These are phyloP conservation scores for Vigna unguiculata DNA, from an alignment of 306 rosid species.

Conservation along the genomic window DNA sequence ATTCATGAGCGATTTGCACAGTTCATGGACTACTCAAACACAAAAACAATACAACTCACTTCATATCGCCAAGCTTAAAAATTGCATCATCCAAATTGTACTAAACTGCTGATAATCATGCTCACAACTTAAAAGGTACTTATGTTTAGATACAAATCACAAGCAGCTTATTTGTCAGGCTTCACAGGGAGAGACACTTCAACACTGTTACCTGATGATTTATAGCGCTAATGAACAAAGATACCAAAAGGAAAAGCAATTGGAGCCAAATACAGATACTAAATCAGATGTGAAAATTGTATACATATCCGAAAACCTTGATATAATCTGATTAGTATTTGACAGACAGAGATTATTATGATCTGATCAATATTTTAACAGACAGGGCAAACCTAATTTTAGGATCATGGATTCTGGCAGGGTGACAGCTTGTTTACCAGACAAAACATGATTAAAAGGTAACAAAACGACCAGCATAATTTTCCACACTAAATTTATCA, in stretches of 20 bases:
- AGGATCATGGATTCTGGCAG: slow-evolving; percentile 18
- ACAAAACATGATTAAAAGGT: slow-evolving; percentile 15
- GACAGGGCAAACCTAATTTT: slow-evolving; percentile 19
- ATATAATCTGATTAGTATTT: slow-evolving; percentile 6
- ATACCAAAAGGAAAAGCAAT: not conserved
- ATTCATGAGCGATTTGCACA: too few relatives aligned
- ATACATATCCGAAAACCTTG: not conserved
- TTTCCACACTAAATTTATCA: not conserved
- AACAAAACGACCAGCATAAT: not conserved
- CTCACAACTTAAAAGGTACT: not conserved
- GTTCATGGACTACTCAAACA: too few relatives aligned
- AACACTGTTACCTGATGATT: slow-evolving; percentile 22
- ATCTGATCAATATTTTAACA: too few relatives aligned
- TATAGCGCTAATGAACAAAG: slow-evolving; percentile 15
- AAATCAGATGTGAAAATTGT: slow-evolving; percentile 15
- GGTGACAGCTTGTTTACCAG: slow-evolving; percentile 5
- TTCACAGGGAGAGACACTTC: slow-evolving; percentile 21
- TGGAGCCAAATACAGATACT: slow-evolving; percentile 10
- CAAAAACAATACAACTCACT: too few relatives aligned
- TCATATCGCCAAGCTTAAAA: too few relatives aligned
- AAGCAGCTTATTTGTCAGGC: not conserved
- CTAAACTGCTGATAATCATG: too few relatives aligned
- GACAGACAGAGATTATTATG: not conserved
- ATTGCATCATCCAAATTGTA: too few relatives aligned
- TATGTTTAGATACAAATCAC: slow-evolving; percentile 13